These are phyloP conservation scores for Exophiala viscosa DNA, from an alignment of 2,329 filamentous ascomycete species.

Conservation along the genomic window DNA sequence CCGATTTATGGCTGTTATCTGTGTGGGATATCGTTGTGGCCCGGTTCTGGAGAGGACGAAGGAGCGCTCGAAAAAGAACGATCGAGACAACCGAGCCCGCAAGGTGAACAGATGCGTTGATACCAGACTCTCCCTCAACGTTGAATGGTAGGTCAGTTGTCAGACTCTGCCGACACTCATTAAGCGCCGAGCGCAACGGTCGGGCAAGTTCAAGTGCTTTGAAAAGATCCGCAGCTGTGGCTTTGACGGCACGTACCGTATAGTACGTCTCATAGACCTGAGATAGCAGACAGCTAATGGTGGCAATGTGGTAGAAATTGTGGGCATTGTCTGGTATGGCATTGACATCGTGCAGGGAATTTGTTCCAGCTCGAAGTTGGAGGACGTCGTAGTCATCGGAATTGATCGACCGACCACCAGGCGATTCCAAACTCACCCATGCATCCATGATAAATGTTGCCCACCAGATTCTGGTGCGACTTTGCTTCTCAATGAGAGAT, in stretches of 20 bases:
- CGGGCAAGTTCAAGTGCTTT: slow-evolving; percentile 12
- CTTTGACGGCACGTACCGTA: slow-evolving; percentile 6
- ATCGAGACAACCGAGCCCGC: slow-evolving; percentile 7
- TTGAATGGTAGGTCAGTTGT: slow-evolving; percentile 4
- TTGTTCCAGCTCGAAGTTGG: background rate
- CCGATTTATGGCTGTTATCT: background rate
- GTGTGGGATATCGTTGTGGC: background rate
- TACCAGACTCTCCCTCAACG: background rate
- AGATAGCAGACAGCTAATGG: slow-evolving; percentile 5
- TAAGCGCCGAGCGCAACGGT: slow-evolving; percentile 9
- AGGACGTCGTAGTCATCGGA: slow-evolving; percentile 12
- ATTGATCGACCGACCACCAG: slow-evolving; percentile 9
- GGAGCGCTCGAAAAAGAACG: slow-evolving; percentile 9
- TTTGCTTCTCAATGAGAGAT: slow-evolving; percentile 36
- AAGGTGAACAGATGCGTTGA: slow-evolving; percentile 9
- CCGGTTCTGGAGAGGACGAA: slow-evolving; percentile 2
- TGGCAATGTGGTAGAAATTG: slow-evolving; percentile 4
- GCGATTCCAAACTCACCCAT: slow-evolving; percentile 36
- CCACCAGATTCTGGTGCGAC: slow-evolving; percentile 48
- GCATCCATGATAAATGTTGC: slow-evolving; percentile 41
- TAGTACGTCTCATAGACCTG: slow-evolving; percentile 11
- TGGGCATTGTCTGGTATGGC: background rate
- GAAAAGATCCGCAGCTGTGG: slow-evolving; percentile 5
- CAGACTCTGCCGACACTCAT: slow-evolving; percentile 10
- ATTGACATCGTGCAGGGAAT: background rate